phyloP scores from a whole-genome alignment of 1,284 basidiomycete species.

The Takashimella koratensis region DNA sequence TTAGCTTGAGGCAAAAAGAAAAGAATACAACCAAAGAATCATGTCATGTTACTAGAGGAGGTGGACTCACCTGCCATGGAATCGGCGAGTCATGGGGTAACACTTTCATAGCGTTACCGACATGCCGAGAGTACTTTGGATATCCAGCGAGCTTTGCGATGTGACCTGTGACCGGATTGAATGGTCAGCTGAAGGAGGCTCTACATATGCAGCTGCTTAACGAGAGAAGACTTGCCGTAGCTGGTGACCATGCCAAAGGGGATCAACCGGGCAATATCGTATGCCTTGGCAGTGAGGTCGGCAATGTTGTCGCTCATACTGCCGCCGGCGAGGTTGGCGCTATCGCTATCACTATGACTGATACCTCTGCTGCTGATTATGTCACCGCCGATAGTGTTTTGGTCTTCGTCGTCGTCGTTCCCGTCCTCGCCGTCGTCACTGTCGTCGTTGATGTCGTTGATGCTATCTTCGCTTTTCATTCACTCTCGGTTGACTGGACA shows the following conservation, averaged over 20 bases:
- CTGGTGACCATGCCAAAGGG: constrained; percentile 40
- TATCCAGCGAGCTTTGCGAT: constrained; percentile 78
- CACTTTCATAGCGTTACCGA: constrained; percentile 59
- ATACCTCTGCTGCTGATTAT: neutral
- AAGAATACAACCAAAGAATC: too few relatives aligned
- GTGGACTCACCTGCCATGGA: constrained; percentile 55
- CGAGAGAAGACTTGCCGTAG: constrained; percentile 32
- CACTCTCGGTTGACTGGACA: constrained; percentile 2
- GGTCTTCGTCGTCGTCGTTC: constrained; percentile 3
- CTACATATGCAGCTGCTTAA: neutral
- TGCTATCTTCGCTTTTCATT: neutral
- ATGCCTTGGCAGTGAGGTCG: constrained; percentile 41
- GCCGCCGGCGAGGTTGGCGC: neutral
- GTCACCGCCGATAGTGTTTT: constrained; percentile 2
- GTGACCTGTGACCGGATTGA: constrained; percentile 54
- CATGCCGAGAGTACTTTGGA: constrained; percentile 72
- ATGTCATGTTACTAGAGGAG: too few relatives aligned
- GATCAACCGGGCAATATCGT: constrained; percentile 40
- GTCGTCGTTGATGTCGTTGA: neutral
- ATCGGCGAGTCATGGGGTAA: constrained; percentile 30
- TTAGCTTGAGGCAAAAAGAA: constrained; percentile 56
- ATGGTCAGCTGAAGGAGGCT: constrained; percentile 1
- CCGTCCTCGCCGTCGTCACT: too few relatives aligned
- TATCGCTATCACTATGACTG: too few relatives aligned
- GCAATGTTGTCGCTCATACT: constrained; percentile 33